A percentile compares a stretch with the other conserved stretches of the same genome.
Evolutionary conservation across 1,284 basidiomycete genomes (phyloP).

Genomic region (Cryptococcus floricola): DNA sequence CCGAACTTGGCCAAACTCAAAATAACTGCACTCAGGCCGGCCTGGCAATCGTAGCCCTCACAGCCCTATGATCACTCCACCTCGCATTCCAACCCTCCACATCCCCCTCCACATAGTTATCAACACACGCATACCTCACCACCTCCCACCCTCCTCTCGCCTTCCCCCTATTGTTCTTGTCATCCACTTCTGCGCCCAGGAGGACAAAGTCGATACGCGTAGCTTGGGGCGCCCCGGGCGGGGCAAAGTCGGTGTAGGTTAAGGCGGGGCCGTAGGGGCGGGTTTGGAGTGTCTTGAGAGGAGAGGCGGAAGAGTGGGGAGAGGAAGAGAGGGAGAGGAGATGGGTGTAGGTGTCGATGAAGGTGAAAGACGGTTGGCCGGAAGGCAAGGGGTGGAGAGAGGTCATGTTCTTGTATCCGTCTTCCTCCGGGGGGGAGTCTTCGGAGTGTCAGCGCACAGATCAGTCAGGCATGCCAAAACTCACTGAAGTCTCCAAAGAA

Average conservation of each 20-base stretch:
- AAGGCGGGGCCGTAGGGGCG: conserved; percentile 30
- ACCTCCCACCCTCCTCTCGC: conserved; percentile 24
- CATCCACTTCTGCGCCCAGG: conserved; percentile 17
- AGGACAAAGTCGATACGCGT: conserved; percentile 44
- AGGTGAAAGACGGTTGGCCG: conserved; percentile 26
- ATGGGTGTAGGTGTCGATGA: conserved; percentile 34
- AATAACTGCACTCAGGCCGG: neutral
- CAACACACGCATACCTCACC: conserved; percentile 33
- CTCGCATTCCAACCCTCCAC: conserved; percentile 35
- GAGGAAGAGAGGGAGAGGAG: conserved; percentile 10
- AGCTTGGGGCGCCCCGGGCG: conserved; percentile 21
- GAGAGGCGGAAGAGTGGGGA: neutral
- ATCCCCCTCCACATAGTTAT: conserved; percentile 42
- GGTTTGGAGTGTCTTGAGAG: conserved; percentile 14
- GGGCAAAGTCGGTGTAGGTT: conserved; percentile 40
- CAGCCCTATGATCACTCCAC: conserved; percentile 46
- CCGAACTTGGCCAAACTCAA: neutral
- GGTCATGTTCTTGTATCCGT: conserved; percentile 44
- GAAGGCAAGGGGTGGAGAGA: conserved; percentile 23
- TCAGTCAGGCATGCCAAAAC: conserved; percentile 5
- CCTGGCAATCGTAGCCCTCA: conserved; percentile 23
- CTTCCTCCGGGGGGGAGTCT: conserved; percentile 42
- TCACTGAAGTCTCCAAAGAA: conserved; percentile 47
- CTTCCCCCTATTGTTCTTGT: neutral
- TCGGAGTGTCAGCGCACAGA: neutral